Evolutionary conservation across 164 flowering plant genomes (phyloP), one percentile per base, ranked within the genome.

Genomic region (Kingdonia uniflora): DNA sequence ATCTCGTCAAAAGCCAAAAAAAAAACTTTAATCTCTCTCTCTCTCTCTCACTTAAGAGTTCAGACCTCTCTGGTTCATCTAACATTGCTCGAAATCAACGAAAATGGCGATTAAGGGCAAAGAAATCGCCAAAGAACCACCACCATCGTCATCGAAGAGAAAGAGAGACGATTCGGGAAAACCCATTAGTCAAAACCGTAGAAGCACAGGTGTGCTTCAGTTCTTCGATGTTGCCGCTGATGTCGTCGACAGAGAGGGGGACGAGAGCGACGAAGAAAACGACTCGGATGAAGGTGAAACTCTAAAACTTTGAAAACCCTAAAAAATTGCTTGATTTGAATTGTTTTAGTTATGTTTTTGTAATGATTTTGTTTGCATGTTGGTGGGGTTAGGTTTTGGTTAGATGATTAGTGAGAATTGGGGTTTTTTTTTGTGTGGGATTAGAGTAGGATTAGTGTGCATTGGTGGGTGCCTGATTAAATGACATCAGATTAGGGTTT

Each of bases 201-300:
- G 35, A 33, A 70, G 72, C 49, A 73, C 67, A 17, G 62, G 61
- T 13, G 86, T 79, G 10, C 75, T 82, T 20, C 77, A 80, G 74
- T 89, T 85, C 65, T 79, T 89, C 68, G 95, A 89, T 1, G 79
- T 75, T 24, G 64, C 63, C 13, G 89, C 85, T 6, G 74, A 62
- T n/a, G n/a, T n/a, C 19, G 85, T 65, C 19, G 71, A 45, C 35
- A 80, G 49, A 6, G 68, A 61, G 35, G 59, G 54, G 11, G 69
- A 59, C 1, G 59, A 51, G 8, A 70, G 69, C 68, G 87, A 74
- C 10, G 74, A 60, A 19, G 69, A 70, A 44, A 52, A 51, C 10
- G 50, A 50, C 8, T 29, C 6, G 35, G 75, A 58, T 21, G 69
- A 70, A 44, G 54, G 50, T 11, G 50, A 50, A 11, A 71, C 44